These are phyloP conservation scores for Madurella fahalii DNA, from an alignment of 2,329 filamentous ascomycete genomes.

Conservation along the genomic window DNA sequence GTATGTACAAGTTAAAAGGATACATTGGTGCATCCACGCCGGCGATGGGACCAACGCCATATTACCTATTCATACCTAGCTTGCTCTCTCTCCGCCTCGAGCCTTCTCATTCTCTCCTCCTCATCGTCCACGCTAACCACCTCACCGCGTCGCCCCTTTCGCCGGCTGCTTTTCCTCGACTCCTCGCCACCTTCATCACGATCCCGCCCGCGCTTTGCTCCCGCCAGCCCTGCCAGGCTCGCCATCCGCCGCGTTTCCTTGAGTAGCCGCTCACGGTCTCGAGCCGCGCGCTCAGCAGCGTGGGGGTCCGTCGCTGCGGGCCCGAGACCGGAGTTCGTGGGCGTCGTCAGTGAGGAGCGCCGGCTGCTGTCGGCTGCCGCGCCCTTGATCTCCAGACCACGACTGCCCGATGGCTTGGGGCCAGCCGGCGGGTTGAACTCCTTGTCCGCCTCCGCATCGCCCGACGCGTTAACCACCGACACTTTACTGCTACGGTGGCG, in stretches of 20 bases:
- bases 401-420: slow-evolving; percentile 30
- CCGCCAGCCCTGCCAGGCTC: slow-evolving; percentile 43
- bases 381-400: slow-evolving; percentile 38
- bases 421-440: slow-evolving; percentile 41
- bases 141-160: slow-evolving; percentile 48
- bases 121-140: slow-evolving; percentile 44
- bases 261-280: slow-evolving; percentile 61
- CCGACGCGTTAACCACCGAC: neutral
- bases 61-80: slow-evolving; percentile 35
- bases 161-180: slow-evolving; percentile 35
- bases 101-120: slow-evolving; percentile 50
- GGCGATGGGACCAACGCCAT: too few species aligned
- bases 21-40: too few species aligned
- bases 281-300: slow-evolving; percentile 64
- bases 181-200: slow-evolving; percentile 32
- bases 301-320: slow-evolving; percentile 49
- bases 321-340: slow-evolving; percentile 18
- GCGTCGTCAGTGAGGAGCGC: slow-evolving; percentile 34
- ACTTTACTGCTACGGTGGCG: slow-evolving; percentile 36
- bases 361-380: slow-evolving; percentile 29
- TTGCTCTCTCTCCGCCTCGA: slow-evolving; percentile 58
- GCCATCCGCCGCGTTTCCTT: slow-evolving; percentile 66
- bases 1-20: too few species aligned
- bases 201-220: slow-evolving; percentile 49
- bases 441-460: slow-evolving; percentile 33